Base-by-base conservation (phyloP, 257 asterid genomes). In the Ocimum tenuiflorum region DNA sequence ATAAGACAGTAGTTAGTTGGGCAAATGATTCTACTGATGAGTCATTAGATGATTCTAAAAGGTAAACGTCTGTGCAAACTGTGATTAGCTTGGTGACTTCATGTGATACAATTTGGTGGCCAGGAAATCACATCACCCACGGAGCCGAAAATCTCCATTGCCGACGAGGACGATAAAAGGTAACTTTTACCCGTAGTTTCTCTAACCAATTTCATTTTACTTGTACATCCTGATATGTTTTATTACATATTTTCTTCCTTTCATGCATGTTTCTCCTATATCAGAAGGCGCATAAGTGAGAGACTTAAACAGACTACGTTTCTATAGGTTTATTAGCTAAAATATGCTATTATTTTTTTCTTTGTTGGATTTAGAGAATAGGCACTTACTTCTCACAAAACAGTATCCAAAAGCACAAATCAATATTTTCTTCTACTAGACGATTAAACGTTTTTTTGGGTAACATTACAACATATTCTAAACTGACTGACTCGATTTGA, bases 151-250 rank as follows among this genome's bases (percentile, higher is more conserved):
- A 77, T 88, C 99, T 51, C 95, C 96, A 50, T 92, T 95, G 23
- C 85, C 97, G 60, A 70, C 72, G 66, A 85, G 95, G 81, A 51
- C 87, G 60, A 86, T 82, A 71, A 94, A 87, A 83, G 88, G 99
- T 97, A 90, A 88, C 52, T 1, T 12, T 55, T 70, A 36, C 7
- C 71, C 27, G 49, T 5, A 52, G 60, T 65, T 51, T 20, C 55
- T 53, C 29, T n/a, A 7, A 52, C 63, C 43, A 46, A 39, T 46
- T 61, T 50, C 14, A 17, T 33, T 55, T 38, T 15, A 20, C 31
- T 38, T 15, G n/a, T 60, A 43, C 59, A 24, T 38, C 69, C 59
- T 23, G 14, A 7, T 24, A 49, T 58, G 12, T 43, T 27, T n/a
- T 57, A 70, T 64, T 19, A 8, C 14, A 36, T 24, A 7, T 49